phyloP scores from a whole-genome alignment of 176 grass and related monocot genomes.

The Hordeum vulgare region DNA sequence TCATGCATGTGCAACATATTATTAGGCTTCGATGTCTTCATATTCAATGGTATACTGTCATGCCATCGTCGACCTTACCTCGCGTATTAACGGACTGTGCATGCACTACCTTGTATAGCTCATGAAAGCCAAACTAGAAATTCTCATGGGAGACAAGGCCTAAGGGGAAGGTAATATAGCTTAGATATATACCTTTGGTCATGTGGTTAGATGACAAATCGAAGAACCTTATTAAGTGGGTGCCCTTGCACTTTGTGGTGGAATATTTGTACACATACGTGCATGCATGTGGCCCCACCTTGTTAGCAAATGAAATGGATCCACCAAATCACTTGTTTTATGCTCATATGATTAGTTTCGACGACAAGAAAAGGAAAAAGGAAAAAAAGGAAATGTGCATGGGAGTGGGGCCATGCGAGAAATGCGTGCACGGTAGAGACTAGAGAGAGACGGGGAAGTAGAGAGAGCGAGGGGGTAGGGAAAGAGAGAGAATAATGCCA shows the following conservation, averaged over 20 bases:
- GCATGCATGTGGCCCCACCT: slow-evolving; percentile 5
- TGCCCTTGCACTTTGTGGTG: slow-evolving; percentile 29
- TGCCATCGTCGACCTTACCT: slow-evolving; percentile 39
- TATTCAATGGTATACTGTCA: slow-evolving; percentile 10
- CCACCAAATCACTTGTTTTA: slow-evolving; percentile 23
- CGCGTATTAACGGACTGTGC: slow-evolving; percentile 14
- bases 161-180: slow-evolving; percentile 8
- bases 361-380: not conserved
- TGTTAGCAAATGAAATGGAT: slow-evolving; percentile 8
- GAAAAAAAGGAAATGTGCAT: slow-evolving; percentile 34
- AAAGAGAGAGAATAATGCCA: slow-evolving; percentile 14
- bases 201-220: slow-evolving; percentile 27
- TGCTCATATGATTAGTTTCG: slow-evolving; percentile 44
- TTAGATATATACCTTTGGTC: slow-evolving; percentile 15
- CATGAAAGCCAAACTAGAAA: slow-evolving; percentile 11
- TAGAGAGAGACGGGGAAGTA: not conserved
- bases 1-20: not conserved
- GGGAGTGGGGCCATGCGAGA: slow-evolving; percentile 20
- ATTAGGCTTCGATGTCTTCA: not conserved
- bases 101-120: not conserved
- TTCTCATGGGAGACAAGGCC: not conserved
- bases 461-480: not conserved
- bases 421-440: not conserved
- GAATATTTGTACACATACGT: slow-evolving; percentile 11
- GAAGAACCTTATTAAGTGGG: slow-evolving; percentile 30